Base-by-base conservation (phyloP, 2,329 filamentous ascomycete genomes). In the Aspergillus thermomutatus region DNA sequence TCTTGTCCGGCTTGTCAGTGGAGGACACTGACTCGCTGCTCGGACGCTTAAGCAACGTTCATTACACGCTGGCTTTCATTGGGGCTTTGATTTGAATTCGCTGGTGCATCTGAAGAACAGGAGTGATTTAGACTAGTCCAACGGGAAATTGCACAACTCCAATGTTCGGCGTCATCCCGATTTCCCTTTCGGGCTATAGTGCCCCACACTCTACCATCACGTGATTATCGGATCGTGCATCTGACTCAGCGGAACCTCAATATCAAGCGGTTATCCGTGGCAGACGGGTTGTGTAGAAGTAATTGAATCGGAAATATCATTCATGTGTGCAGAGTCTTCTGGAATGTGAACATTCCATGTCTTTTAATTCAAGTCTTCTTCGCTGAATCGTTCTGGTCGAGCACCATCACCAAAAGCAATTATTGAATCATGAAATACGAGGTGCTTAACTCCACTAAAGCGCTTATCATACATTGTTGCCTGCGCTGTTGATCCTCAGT, bases 101-200 rank as follows among this genome's bases (percentile, higher is more conserved):
- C 49, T 50, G 55, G 46, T 45, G 53, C 50, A 49, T 57, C 53
- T 52, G 53, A 40, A 51, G 49, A 23, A 46, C 14, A 46, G 43
- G 11, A 11, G 43, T 28, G 37, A 48, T 49, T 49, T 52, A 52
- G 60, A 56, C 43, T 48, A 53, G 52, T 34, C 17, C 11, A 17
- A 49, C 55, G 40, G 23, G 52, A 53, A 52, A 53, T 43, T 41
- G 43, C 49, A 49, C 31, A 37, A 60, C 45, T 60, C 64, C 63
- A 66, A 66, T 66, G 60, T 57, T 63, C 49, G 58, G 53, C 49
- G 47, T 50, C 56, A 55, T 51, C 60, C 63, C 63, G 64, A 61
- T 65, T 66, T 58, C 64, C 63, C 41, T 26, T 61, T 64, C 49
- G 57, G 41, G 63, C 31, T 21, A 10, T 17, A 40, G 37, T 52